A percentile compares a stretch with the other conserved stretches of the same genome.
Conservation (phyloP, 2,329 filamentous ascomycete species). For the Atkinsonella hypoxylon region DNA sequence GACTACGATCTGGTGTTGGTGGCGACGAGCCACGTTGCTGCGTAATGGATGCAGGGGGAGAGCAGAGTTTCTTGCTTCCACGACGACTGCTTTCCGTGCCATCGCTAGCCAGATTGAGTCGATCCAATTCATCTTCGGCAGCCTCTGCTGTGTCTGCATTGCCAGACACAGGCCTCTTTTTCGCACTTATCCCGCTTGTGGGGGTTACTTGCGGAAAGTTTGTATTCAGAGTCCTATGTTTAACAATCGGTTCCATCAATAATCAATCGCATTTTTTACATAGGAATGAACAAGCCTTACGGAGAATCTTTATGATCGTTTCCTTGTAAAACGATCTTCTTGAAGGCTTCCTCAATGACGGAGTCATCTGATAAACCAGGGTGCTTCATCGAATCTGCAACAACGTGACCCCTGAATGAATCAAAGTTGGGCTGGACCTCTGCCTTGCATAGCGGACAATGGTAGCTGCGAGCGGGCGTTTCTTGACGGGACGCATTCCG, state of each 20-base stretch:
- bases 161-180: slow-evolving; percentile 8
- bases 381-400: slow-evolving; percentile 10
- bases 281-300: not conserved
- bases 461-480: slow-evolving; percentile 6
- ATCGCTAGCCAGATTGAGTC: slow-evolving; percentile 2
- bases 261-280: not conserved
- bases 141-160: slow-evolving; percentile 1
- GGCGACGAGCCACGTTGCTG: slow-evolving; percentile 11
- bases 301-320: not conserved
- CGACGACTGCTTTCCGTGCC: slow-evolving; percentile 8
- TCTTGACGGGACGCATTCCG: slow-evolving; percentile 14
- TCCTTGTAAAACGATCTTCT: slow-evolving; percentile 10
- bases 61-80: slow-evolving; percentile 17
- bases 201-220: not conserved
- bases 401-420: slow-evolving; percentile 16
- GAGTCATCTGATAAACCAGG: slow-evolving; percentile 12
- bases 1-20: slow-evolving; percentile 11
- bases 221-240: not conserved
- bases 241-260: not conserved
- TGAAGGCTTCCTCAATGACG: slow-evolving; percentile 16
- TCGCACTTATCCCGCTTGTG: not conserved
- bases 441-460: slow-evolving; percentile 14
- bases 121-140: slow-evolving; percentile 5
- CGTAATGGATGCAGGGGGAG: slow-evolving; percentile 14
- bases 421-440: slow-evolving; percentile 15